Evolutionary conservation across 2,329 filamentous ascomycete genomes (phyloP), one percentile per base, ranked within the genome.

Genomic region (Trichoderma guizhouense): DNA sequence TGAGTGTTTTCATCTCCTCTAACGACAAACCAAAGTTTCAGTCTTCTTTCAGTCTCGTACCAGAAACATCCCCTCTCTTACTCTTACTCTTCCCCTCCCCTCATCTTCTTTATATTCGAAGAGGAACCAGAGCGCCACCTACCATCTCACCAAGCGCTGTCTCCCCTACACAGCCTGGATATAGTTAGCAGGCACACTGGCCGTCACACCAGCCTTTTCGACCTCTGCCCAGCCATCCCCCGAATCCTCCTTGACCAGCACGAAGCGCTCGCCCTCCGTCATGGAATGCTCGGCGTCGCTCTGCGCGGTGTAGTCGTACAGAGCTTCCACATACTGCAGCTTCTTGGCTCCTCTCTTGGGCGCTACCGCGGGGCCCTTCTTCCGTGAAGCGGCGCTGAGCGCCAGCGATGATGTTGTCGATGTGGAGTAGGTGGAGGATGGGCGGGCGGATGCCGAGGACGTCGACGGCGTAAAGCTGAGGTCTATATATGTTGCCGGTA

Each of bases 151-250:
- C 32, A n/a, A 26, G 18, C 32, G 60, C 60, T 51, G 58, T 3
- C 28, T 66, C 64, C 58, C 77, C 82, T 84, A 92, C 65, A 93
- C 89, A 78, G 91, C 88, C 82, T 94, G 92, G 72, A 98, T 89
- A 84, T 98, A 99, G 81, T 94, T 97, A 47, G 95, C 95, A 60
- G 96, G 96, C 69, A 99, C 96, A 80, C 94, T 97, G 79, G 91
- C 95, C 63, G 91, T 93, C 53, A 90, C 85, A 1, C 95, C 95
- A 21, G 93, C 94, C 81, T 93, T 94, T 84, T 98, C 96, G 21
- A 99, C 96, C 83, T 98, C 96, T 32, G 91, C 93, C 96, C 96
- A 99, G 0, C 96, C 96, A 83, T 98, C 96, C 1, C 96, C 96
- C 0, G 91, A 88, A 79, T 98, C 95, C 71, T 93, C 91, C 77